These are phyloP conservation scores for Monilinia laxa DNA, from an alignment of 2,329 filamentous ascomycete genomes.

Conservation along the genomic window DNA sequence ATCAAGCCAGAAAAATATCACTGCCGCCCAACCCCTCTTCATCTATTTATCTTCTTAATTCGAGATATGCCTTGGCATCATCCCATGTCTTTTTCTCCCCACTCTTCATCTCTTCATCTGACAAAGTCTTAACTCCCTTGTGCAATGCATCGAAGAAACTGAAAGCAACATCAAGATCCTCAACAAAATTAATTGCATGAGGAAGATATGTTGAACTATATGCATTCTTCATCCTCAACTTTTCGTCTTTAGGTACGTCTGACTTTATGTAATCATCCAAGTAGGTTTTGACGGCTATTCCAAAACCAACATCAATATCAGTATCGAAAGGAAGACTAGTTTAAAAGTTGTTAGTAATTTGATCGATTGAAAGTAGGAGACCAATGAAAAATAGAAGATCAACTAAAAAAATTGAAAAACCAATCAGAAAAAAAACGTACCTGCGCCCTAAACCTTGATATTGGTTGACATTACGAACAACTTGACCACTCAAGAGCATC, in stretches of 20 bases:
- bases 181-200: conserved; percentile 56
- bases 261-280: conserved; percentile 67
- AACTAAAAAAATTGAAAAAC: conserved; percentile 20
- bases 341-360: background rate
- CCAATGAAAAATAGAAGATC: background rate
- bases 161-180: conserved; percentile 58
- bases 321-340: conserved; percentile 63
- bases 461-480: conserved; percentile 63
- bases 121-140: conserved; percentile 56
- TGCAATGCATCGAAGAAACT: conserved; percentile 59
- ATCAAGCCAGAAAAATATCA: conserved; percentile 23
- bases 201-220: conserved; percentile 55
- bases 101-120: conserved; percentile 48
- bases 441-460: conserved; percentile 66
- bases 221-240: conserved; percentile 47
- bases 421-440: conserved; percentile 51
- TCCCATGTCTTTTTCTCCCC: conserved; percentile 54
- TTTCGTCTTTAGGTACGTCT: conserved; percentile 52
- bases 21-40: conserved; percentile 34
- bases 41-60: conserved; percentile 31
- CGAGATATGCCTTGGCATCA: conserved; percentile 54
- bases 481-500: conserved; percentile 79
- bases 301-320: conserved; percentile 72
- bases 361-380: too few species aligned
- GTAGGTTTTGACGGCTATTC: conserved; percentile 77